Conservation (phyloP, 495 filamentous ascomycete species). For the Penicillium pulvis region DNA sequence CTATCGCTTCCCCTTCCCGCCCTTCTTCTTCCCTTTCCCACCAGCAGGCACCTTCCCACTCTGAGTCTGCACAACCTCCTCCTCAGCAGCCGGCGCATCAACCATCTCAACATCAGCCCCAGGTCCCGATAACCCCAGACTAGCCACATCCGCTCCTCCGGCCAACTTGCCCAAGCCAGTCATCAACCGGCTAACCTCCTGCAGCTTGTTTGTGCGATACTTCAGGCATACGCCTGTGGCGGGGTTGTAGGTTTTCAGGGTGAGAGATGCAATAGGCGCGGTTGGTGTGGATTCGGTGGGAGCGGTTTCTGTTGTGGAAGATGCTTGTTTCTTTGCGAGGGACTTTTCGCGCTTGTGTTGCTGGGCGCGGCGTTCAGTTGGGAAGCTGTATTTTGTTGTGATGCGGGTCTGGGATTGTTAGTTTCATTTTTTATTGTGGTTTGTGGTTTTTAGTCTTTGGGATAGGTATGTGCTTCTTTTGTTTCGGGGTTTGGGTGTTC, state of each 20-base stretch:
- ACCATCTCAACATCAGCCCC: conserved; percentile 41
- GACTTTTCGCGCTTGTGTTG: conserved; percentile 28
- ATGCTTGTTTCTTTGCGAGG: conserved; percentile 21
- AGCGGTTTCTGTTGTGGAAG: conserved; percentile 11
- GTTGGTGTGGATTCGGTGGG: conserved; percentile 31
- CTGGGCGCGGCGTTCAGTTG: conserved; percentile 42
- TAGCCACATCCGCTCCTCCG: conserved; percentile 59
- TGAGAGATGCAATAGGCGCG: conserved; percentile 62
- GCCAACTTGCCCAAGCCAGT: conserved; percentile 70
- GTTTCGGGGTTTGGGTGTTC: conserved; percentile 4
- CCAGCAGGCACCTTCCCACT: neutral
- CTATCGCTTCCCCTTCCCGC: conserved; percentile 24
- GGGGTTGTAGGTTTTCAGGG: conserved; percentile 89
- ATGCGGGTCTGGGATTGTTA: conserved; percentile 64
- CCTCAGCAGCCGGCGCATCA: conserved; percentile 32
- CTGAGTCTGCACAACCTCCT: conserved; percentile 10
- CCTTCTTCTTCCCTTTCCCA: conserved; percentile 24
- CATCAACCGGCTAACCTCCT: conserved; percentile 82
- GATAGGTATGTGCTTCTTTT: neutral
- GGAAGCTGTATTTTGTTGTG: conserved; percentile 82
- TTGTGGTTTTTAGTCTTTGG: neutral
- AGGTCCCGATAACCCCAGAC: conserved; percentile 47
- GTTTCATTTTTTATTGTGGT: conserved; percentile 3
- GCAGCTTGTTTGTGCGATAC: conserved; percentile 87
- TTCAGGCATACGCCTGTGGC: conserved; percentile 78